Evolutionary conservation across 257 asterid species (phyloP).

Genomic region (Verbascum thapsus): DNA sequence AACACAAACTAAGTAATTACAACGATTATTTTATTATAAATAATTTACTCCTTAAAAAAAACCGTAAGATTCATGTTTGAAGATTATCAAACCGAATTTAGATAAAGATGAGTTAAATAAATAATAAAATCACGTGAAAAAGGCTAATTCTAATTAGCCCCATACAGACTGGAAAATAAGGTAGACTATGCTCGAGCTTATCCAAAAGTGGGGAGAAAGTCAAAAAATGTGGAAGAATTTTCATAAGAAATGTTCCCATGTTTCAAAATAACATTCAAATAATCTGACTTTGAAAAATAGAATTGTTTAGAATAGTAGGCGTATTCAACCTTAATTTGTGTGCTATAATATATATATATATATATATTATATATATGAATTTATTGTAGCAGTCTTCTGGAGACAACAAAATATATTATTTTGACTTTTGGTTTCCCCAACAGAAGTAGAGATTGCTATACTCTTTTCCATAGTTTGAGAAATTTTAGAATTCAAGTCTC

Average conservation of each 20-base stretch:
- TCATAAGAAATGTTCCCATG: slow-evolving; percentile 20
- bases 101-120: no score
- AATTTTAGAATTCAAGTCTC: no score
- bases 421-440: slow-evolving; percentile 26
- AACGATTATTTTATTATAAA: no score
- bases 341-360: background rate
- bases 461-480: no score
- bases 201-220: slow-evolving; percentile 27
- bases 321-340: slow-evolving; percentile 2
- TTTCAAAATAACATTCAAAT: slow-evolving; percentile 17
- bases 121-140: no score
- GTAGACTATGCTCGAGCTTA: slow-evolving; percentile 30
- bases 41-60: no score
- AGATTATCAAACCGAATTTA: no score
- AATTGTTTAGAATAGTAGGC: slow-evolving; percentile 18
- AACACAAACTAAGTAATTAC: no score
- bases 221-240: slow-evolving; percentile 23
- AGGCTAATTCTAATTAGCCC: no score
- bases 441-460: background rate
- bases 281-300: background rate
- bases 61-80: no score
- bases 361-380: no score
- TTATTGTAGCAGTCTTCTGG: slow-evolving; percentile 24
- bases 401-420: slow-evolving; percentile 14
- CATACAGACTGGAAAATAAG: background rate